Base-by-base conservation (phyloP, 83 land plant genomes). In the Thuja plicata region DNA sequence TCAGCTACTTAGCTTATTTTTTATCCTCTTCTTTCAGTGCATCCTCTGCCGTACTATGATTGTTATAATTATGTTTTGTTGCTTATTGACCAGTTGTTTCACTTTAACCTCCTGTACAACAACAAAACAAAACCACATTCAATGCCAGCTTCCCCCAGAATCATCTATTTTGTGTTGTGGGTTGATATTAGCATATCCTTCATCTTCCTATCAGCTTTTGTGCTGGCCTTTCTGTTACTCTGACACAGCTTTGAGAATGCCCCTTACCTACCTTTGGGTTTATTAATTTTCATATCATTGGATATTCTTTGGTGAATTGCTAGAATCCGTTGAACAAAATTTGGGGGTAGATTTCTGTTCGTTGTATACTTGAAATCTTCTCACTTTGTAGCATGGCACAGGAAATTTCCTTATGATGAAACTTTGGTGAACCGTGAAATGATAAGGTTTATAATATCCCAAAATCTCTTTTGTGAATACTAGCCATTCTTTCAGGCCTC, bases 371-470 rank as follows among this genome's bases (percentile, higher is more conserved):
- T 66, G 71, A 21, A 66, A 66, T 66, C 27, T 24, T 66, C 5
- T 66, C 27, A 27, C 24, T 27, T 66, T 3, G 71, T 66, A 27
- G 30, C 71, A 66, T 66, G 10, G n/a, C 71, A 66, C 2, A 8
- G 8, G 21, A 27, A 80, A 8, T 41, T 80, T 80, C 45, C 27
- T 79, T 41, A 8, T 80, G 43, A 79, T 79, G 43, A 79, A 38
- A 35, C 24, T 79, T 79, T 17, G 82, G n/a, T 78, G 82, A n/a
- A n/a, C n/a, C n/a, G n/a, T 79, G 82, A 40, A 79, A 79, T 79
- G 27, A 79, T 35, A 40, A 11, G 82, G 5, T 78, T 78, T 38
- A 38, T 66, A 66, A 24, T 27, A 66, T 24, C 30, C 10, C n/a
- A 8, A 66, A 66, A 66, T 66, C 9, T 66, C 24, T 66, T 7